Percentiles rank a stretch among this genome's conserved stretches.
Conservation (phyloP, 139 green algal species). For the Closterium sp. region DNA sequence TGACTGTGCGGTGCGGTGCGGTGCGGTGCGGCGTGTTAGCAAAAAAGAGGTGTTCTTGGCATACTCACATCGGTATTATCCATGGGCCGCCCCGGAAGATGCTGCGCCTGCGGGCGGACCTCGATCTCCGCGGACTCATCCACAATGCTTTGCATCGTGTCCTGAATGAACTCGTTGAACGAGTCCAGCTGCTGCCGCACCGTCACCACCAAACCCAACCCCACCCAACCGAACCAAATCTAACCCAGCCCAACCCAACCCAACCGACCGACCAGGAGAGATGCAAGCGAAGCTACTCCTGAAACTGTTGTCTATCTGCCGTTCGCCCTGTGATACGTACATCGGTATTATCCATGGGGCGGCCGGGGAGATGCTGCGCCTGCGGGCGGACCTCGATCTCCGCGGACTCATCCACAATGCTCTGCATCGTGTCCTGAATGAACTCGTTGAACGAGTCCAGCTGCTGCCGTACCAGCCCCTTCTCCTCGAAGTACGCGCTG, state of each 20-base stretch:
- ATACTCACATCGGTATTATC: neutral
- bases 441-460: constrained; percentile 99
- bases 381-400: constrained; percentile 65
- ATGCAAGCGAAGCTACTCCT: neutral
- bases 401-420: constrained; percentile 59
- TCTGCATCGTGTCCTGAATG: constrained; percentile 85
- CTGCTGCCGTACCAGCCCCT: constrained; percentile 96
- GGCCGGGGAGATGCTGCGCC: constrained; percentile 74
- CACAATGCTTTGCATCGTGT: constrained; percentile 78
- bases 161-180: constrained; percentile 89
- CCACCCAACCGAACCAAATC: too few relatives aligned
- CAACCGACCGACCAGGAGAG: neutral
- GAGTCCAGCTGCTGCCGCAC: constrained; percentile 96
- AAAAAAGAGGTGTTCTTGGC: too few relatives aligned
- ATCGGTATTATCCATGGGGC: constrained; percentile 5
- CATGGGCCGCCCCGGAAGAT: constrained; percentile 60
- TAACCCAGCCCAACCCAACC: too few relatives aligned
- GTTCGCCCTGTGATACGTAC: neutral
- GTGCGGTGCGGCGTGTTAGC: neutral
- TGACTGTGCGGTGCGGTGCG: neutral
- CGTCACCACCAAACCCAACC: constrained; percentile 90
- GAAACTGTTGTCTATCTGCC: neutral
- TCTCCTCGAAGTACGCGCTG: constrained; percentile 89
- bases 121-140: constrained; percentile 51
- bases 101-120: constrained; percentile 73